These are phyloP conservation scores for Pyropia yezoensis DNA, from an alignment of 23 red algal genomes.

Conservation along the genomic window DNA sequence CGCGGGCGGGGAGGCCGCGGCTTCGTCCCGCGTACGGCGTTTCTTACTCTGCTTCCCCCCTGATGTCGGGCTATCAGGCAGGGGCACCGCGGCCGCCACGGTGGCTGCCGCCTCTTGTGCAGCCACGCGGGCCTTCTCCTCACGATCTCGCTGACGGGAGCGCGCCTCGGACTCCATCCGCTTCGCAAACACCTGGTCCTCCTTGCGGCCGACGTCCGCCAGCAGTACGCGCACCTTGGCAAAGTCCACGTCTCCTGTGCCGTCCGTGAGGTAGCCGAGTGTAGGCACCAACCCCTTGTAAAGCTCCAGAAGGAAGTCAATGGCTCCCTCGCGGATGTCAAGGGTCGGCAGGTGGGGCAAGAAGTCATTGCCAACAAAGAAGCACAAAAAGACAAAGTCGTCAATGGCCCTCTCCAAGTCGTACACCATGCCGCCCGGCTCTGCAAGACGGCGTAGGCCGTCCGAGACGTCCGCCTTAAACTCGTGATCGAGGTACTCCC, in stretches of 20 bases:
- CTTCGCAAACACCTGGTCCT: conserved; percentile 67
- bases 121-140: too few species aligned
- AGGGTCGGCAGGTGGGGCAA: conserved; percentile 88
- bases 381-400: conserved; percentile 97
- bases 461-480: conserved; percentile 44
- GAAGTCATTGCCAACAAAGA: conserved; percentile 99
- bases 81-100: too few species aligned
- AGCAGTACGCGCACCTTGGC: conserved; percentile 45
- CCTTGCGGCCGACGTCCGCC: conserved; percentile 32
- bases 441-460: neutral
- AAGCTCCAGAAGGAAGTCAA: conserved; percentile 84
- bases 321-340: conserved; percentile 94
- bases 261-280: conserved; percentile 66
- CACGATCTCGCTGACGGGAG: too few species aligned
- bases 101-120: too few species aligned
- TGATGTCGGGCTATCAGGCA: too few species aligned
- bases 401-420: conserved; percentile 90
- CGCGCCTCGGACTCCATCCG: conserved; percentile 11
- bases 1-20: too few species aligned
- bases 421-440: conserved; percentile 12
- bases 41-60: too few species aligned
- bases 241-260: conserved; percentile 59
- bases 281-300: conserved; percentile 71
- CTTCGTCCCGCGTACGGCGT: too few species aligned
- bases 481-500: conserved; percentile 87